Conservation (phyloP, 768 basidiomycete genomes). For the Heimioporus sp. region DNA sequence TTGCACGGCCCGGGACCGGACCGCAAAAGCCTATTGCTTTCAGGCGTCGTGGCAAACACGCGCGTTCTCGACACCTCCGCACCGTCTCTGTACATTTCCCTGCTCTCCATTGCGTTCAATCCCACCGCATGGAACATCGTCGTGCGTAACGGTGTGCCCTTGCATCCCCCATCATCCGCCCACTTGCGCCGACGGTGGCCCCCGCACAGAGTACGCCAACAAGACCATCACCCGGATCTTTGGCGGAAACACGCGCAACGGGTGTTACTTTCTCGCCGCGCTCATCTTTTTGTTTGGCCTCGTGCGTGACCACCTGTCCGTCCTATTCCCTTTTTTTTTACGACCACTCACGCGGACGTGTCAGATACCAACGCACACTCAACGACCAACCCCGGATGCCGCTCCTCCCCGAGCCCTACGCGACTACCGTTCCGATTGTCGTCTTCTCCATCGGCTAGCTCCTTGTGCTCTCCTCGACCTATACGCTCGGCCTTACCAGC, state of each 20-base stretch:
- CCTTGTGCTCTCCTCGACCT: constrained; percentile 88
- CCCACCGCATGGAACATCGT: constrained; percentile 96
- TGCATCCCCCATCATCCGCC: background rate
- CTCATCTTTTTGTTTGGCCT: constrained; percentile 86
- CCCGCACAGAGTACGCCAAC: constrained; percentile 67
- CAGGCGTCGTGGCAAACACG: constrained; percentile 3
- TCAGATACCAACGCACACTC: constrained; percentile 75
- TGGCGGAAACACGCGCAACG: constrained; percentile 66
- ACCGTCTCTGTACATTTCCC: constrained; percentile 58
- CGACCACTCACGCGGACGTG: too few relatives aligned
- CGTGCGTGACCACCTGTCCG: constrained; percentile 82
- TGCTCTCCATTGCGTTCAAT: constrained; percentile 83
- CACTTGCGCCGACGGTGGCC: background rate
- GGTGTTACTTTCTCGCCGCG: constrained; percentile 85
- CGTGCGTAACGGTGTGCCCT: constrained; percentile 56
- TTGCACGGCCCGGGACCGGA: too few relatives aligned
- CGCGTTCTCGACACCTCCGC: constrained; percentile 58
- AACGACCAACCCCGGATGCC: constrained; percentile 68
- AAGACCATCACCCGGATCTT: constrained; percentile 85
- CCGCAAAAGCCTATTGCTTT: too few relatives aligned
- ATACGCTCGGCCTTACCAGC: constrained; percentile 88
- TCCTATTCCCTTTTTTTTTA: constrained; percentile 10
- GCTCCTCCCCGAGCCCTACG: constrained; percentile 63
- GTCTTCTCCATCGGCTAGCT: constrained; percentile 74
- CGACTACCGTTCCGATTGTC: constrained; percentile 54